A percentile compares a stretch with the other conserved stretches of the same genome.
These are phyloP conservation scores for Chrysoporthe austroafricana DNA, from an alignment of 2,329 filamentous ascomycete species.

Conservation along the genomic window DNA sequence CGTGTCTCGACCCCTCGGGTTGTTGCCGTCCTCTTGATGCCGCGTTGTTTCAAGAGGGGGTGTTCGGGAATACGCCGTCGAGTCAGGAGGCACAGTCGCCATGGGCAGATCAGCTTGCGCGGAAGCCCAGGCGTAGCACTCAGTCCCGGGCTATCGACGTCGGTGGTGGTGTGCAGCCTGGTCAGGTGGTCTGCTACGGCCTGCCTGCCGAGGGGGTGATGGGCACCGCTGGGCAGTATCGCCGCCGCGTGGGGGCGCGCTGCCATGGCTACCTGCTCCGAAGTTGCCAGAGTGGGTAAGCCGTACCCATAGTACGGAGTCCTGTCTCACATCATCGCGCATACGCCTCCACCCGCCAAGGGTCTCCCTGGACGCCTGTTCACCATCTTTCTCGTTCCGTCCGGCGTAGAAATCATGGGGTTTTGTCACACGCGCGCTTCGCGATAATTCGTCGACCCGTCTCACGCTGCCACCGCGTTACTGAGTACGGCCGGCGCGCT, in stretches of 20 bases:
- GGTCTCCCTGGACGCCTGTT: neutral
- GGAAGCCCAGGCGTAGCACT: conserved; percentile 7
- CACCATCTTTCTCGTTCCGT: conserved; percentile 12
- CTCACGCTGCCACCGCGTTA: conserved; percentile 8
- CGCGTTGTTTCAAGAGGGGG: neutral
- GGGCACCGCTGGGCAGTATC: neutral
- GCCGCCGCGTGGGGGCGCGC: conserved; percentile 14
- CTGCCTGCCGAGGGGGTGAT: conserved; percentile 20
- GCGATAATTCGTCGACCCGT: conserved; percentile 17
- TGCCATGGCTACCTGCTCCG: neutral
- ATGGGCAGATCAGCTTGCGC: conserved; percentile 23
- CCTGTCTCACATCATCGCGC: conserved; percentile 29
- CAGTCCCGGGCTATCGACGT: neutral
- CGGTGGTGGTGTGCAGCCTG: conserved; percentile 28
- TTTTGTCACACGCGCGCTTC: conserved; percentile 29
- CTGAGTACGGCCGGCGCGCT: conserved; percentile 4
- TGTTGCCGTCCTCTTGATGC: conserved; percentile 6
- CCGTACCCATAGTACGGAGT: conserved; percentile 6
- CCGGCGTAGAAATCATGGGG: conserved; percentile 17
- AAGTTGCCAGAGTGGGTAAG: neutral
- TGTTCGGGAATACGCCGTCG: conserved; percentile 16
- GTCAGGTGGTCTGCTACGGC: conserved; percentile 21
- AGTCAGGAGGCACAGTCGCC: conserved; percentile 20
- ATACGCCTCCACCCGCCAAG: conserved; percentile 13
- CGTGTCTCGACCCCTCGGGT: neutral